Conservation (phyloP, 495 filamentous ascomycete genomes). For the Hypoxylon fuscum region DNA sequence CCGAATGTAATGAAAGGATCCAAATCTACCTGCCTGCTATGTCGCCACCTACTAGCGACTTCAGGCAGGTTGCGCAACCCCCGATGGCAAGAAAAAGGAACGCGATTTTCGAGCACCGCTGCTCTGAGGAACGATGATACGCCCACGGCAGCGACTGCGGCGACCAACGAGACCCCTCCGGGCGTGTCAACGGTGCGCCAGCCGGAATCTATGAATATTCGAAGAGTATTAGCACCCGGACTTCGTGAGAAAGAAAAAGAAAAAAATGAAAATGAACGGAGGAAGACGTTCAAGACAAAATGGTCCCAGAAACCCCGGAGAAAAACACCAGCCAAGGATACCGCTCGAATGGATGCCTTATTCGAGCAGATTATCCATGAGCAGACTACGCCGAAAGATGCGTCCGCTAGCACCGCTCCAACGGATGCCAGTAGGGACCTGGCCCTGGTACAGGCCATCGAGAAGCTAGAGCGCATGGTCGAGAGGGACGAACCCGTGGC, state of each 20-base stretch:
- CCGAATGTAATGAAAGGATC: constrained; percentile 37
- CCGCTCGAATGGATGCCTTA: constrained; percentile 30
- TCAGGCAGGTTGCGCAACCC: constrained; percentile 48
- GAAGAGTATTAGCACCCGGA: neutral
- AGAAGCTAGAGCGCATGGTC: constrained; percentile 50
- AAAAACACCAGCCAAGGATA: neutral
- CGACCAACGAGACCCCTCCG: neutral
- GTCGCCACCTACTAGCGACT: constrained; percentile 37
- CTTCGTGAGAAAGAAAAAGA: too few species aligned
- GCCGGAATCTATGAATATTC: neutral
- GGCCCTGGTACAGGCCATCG: constrained; percentile 40
- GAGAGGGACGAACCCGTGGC: constrained; percentile 30
- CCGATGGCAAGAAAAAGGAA: constrained; percentile 52
- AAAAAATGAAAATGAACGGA: neutral
- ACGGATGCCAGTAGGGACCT: neutral
- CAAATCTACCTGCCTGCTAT: constrained; percentile 38
- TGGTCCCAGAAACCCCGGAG: constrained; percentile 1
- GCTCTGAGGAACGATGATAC: constrained; percentile 13
- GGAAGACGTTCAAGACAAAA: neutral
- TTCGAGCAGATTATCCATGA: constrained; percentile 41
- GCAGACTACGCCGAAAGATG: constrained; percentile 20
- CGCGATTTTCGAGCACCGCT: constrained; percentile 14
- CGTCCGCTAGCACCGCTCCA: neutral
- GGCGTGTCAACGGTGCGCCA: neutral
- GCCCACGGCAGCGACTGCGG: neutral